Base-by-base conservation (phyloP, 176 grass and related monocot genomes). In the Thinopyrum elongatum region DNA sequence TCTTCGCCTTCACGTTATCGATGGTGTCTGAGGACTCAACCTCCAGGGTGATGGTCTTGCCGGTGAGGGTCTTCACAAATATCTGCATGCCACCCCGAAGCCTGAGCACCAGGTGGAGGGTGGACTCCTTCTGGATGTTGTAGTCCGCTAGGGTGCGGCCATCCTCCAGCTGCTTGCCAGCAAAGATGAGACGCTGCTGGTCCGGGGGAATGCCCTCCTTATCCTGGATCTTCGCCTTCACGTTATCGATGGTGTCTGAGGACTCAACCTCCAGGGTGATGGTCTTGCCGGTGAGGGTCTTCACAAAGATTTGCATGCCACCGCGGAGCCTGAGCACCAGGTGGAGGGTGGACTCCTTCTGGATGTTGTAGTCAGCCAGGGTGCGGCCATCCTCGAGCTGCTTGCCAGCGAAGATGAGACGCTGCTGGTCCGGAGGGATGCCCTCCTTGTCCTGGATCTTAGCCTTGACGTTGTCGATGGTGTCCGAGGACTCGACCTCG, bases 1-100 rank as follows among this genome's bases (percentile, higher is more conserved):
- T 97, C 83, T 97, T 97, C 0, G 94, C 94, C 61, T 97, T 97
- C 0, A 97, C 94, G 0, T 97, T 97, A 61, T 97, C 94, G 0
- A 95, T 95, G 1, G 95, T 97, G 68, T 97, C 95, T 0, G 92
- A 97, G 0, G 65, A 77, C 87, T 97, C 95, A 0, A 97, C 95
- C 89, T 97, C 95, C 0, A 97, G 59, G 0, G 95, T 97, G 31
- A 97, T 97, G 0, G 95, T 97, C 92, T 97, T 97, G 0, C 95
- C 95, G 0, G 92, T 97, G 11, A 95, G 87, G 76, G 95, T 97
- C 82, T 97, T 97, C 0, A 94, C 92, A n/a, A n/a, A n/a, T n/a
- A n/a, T n/a, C n/a, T n/a, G n/a, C n/a, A n/a, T n/a, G n/a, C n/a
- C n/a, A n/a, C n/a, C n/a, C n/a, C n/a, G n/a, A n/a, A n/a, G n/a